Base-by-base conservation (phyloP, 306 rosid genomes). In the Vigna reflexopilosa region DNA sequence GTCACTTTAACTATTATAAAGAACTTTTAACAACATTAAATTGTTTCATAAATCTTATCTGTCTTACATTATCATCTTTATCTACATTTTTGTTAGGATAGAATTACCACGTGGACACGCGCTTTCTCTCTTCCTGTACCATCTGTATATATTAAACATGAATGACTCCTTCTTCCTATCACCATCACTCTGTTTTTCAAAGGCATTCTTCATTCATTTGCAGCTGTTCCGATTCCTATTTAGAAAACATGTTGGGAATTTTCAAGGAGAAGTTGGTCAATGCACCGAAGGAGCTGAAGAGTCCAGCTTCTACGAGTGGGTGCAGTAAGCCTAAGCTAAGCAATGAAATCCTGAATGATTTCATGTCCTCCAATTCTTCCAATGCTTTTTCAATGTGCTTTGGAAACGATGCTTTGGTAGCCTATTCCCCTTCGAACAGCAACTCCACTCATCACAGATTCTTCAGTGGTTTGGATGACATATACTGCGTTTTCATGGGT, bases 281-380 rank as follows among this genome's bases (percentile, higher is more conserved):
- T 52, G 93, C 98, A 70, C 98, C 98, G 0, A 83, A 90, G 84
- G 98, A 95, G 90, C 93, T 95, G 32, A 80, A 90, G 13, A 94
- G 98, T 81, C 95, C 98, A 15, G 94, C 87, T 50, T 62, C 92
- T 44, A 26, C 66, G 77, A 75, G 67, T 75, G 83, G 83, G 14
- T 61, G 83, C 40, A 49, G 54, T 66, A 90, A 85, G 83, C 86
- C 93, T 4, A 90, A 90, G 79, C 85, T 44, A 52, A 67, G 91
- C 42, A 75, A 71, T 19, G 91, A 95, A 3, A 86, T 92, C 67
- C 70, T 87, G 40, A 26, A 79, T 5, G 85, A 85, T 54, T 92
- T 92, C 89, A 58, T 83, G 74, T 80, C 95, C n/a, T 72, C 52
- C 75, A 82, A 84, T 47, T 67, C 92, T 12, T 58, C 82, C 50